Evolutionary conservation across 768 basidiomycete species (phyloP).

Genomic region (Boletus subparvulus): DNA sequence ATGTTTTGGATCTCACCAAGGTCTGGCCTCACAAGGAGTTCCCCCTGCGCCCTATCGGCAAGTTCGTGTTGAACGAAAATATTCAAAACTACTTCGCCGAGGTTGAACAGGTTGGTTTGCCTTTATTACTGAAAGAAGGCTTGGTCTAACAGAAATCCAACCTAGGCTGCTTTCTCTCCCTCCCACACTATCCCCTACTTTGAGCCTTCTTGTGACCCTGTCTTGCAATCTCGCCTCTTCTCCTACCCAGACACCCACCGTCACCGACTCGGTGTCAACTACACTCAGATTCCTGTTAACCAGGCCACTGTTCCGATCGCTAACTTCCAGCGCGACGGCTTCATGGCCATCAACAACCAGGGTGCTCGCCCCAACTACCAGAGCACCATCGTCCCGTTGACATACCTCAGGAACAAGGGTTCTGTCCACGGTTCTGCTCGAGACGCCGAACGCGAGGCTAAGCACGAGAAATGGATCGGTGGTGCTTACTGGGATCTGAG

Average conservation of each 20-base stretch:
- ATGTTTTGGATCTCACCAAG: conserved; percentile 88
- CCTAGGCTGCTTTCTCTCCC: conserved; percentile 78
- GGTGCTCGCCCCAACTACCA: conserved; percentile 87
- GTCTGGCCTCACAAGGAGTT: conserved; percentile 86
- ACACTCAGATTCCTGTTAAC: conserved; percentile 88
- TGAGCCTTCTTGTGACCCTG: conserved; percentile 88
- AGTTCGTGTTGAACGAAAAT: conserved; percentile 77
- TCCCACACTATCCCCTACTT: conserved; percentile 86
- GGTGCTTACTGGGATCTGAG: conserved; percentile 66
- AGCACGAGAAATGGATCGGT: conserved; percentile 77
- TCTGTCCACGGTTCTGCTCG: conserved; percentile 43
- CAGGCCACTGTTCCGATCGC: conserved; percentile 66
- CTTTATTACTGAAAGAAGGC: conserved; percentile 26
- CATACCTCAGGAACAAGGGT: conserved; percentile 52
- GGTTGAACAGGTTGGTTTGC: conserved; percentile 75
- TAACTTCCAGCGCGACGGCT: conserved; percentile 93
- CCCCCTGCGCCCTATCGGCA: conserved; percentile 88
- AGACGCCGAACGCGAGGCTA: conserved; percentile 37
- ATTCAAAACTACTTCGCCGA: conserved; percentile 90
- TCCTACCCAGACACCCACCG: conserved; percentile 91
- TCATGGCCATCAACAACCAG: conserved; percentile 68
- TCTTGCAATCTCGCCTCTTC: conserved; percentile 92
- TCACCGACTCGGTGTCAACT: conserved; percentile 78
- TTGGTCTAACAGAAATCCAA: conserved; percentile 4
- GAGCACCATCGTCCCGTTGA: conserved; percentile 70